Percentiles rank a stretch among this genome's conserved stretches.
Conservation (phyloP, 768 basidiomycete genomes). For the Cystobasidium onofrii region DNA sequence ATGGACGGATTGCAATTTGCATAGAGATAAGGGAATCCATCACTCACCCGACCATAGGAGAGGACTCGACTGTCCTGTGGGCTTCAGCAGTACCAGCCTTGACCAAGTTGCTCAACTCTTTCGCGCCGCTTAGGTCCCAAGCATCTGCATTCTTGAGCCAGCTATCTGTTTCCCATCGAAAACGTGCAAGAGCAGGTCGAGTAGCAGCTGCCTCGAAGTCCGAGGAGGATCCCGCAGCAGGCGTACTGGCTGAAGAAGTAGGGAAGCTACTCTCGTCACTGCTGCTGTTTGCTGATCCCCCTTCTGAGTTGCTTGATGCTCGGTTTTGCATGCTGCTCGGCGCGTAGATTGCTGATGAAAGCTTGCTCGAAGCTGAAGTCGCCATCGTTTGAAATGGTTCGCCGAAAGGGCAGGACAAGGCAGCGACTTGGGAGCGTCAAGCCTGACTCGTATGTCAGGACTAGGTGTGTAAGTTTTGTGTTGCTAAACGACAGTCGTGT, state of each 20-base stretch:
- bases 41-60: conserved; percentile 10
- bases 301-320: not conserved
- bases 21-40: not conserved
- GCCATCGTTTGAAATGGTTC: not conserved
- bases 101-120: not conserved
- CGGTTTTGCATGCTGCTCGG: not conserved
- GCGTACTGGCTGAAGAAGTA: not conserved
- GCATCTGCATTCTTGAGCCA: not conserved
- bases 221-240: not conserved
- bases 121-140: conserved; percentile 11
- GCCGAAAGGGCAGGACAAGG: not conserved
- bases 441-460: not conserved
- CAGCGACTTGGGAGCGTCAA: too few relatives aligned
- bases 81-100: conserved; percentile 15
- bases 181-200: not conserved
- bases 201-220: too few relatives aligned
- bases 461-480: too few relatives aligned
- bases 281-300: not conserved
- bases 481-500: too few relatives aligned
- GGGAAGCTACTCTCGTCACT: not conserved
- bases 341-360: not conserved
- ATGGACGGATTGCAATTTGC: not conserved
- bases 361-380: not conserved
- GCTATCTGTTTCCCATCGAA: not conserved
- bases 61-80: conserved; percentile 9